Evolutionary conservation across 2,329 filamentous ascomycete species (phyloP).

Genomic region (Pestalotiopsis sp.): DNA sequence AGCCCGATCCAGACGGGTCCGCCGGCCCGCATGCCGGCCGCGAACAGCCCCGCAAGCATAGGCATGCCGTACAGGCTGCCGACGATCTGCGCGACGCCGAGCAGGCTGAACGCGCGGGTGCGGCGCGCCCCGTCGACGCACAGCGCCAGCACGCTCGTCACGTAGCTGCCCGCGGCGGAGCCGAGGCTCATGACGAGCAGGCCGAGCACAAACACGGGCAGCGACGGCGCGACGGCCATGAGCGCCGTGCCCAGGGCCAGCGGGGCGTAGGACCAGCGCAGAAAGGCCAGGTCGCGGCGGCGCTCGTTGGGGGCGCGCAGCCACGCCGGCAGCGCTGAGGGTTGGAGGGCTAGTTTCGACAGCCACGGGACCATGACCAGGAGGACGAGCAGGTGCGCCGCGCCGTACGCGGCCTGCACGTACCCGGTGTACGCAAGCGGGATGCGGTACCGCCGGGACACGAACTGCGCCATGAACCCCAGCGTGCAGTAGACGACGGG

Average conservation of each 20-base stretch:
- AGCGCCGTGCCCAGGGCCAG: constrained; percentile 26
- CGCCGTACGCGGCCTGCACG: constrained; percentile 32
- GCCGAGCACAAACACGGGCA: constrained; percentile 29
- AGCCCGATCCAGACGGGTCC: constrained; percentile 29
- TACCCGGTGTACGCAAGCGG: constrained; percentile 32
- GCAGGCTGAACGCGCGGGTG: constrained; percentile 30
- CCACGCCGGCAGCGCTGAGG: constrained; percentile 18
- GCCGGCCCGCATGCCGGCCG: constrained; percentile 31
- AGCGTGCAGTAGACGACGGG: constrained; percentile 23
- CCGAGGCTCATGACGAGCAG: constrained; percentile 32
- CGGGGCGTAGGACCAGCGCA: constrained; percentile 25
- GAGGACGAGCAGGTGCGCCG: constrained; percentile 26
- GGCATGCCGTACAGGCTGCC: constrained; percentile 29
- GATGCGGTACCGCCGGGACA: constrained; percentile 32
- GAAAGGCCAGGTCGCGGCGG: constrained; percentile 30
- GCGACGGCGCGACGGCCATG: constrained; percentile 26
- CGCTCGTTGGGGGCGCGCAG: constrained; percentile 26
- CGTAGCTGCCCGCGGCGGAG: constrained; percentile 27
- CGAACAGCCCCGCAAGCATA: constrained; percentile 30
- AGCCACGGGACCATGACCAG: constrained; percentile 29
- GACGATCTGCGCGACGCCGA: constrained; percentile 24
- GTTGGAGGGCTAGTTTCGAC: constrained; percentile 22
- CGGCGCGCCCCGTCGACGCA: constrained; percentile 30
- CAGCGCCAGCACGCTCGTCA: constrained; percentile 27
- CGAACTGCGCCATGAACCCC: constrained; percentile 31